Evolutionary conservation across 2,329 filamentous ascomycete species (phyloP).

Genomic region (Periconia sp.): DNA sequence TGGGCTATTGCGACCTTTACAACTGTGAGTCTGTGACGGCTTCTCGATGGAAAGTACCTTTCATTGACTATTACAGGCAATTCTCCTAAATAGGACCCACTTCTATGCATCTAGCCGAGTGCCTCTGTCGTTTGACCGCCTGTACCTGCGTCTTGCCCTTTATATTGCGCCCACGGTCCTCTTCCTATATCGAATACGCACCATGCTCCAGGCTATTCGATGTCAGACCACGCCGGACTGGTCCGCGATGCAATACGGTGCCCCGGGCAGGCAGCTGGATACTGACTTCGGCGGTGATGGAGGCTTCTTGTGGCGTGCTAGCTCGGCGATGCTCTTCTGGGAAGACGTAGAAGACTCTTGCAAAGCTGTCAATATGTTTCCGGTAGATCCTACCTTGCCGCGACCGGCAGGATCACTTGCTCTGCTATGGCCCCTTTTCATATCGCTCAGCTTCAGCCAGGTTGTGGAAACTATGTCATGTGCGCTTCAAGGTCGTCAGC

Average conservation of each 20-base stretch:
- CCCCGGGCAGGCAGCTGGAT: conserved; percentile 48
- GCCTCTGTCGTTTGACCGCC: conserved; percentile 77
- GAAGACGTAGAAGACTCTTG: conserved; percentile 78
- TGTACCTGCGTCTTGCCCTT: conserved; percentile 49
- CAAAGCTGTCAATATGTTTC: conserved; percentile 72
- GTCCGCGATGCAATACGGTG: conserved; percentile 54
- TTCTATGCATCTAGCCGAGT: conserved; percentile 91
- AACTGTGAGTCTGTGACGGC: conserved; percentile 58
- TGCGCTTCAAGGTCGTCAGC: conserved; percentile 80
- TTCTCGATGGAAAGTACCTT: background rate
- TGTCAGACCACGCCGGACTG: conserved; percentile 75
- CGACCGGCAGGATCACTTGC: conserved; percentile 79
- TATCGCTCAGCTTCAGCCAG: conserved; percentile 74
- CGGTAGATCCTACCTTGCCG: conserved; percentile 56
- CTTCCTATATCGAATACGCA: conserved; percentile 65
- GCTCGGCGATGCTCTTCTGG: conserved; percentile 74
- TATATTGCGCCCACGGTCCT: conserved; percentile 40
- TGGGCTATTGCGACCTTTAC: conserved; percentile 90
- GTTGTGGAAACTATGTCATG: conserved; percentile 89
- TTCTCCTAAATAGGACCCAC: conserved; percentile 87
- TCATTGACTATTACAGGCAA: conserved; percentile 59
- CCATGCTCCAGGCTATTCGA: conserved; percentile 81
- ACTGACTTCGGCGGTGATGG: conserved; percentile 64
- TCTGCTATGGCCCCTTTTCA: conserved; percentile 75
- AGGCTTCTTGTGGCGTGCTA: conserved; percentile 73